Evolutionary conservation across 176 grass and related monocot species (phyloP).

Genomic region (Carex parvula): DNA sequence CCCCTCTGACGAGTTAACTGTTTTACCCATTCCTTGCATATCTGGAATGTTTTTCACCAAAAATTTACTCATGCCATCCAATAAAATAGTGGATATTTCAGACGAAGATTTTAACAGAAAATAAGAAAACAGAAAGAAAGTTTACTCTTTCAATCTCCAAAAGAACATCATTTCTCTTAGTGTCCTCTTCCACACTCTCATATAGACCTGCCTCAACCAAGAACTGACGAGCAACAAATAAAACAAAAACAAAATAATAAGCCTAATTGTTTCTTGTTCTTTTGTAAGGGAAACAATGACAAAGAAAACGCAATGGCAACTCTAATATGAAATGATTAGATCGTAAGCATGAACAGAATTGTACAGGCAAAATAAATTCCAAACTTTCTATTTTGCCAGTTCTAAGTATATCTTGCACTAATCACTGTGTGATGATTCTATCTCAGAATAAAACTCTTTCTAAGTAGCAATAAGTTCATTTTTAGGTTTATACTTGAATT

Average conservation of each 20-base stretch:
- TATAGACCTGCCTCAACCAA: slow-evolving; percentile 61
- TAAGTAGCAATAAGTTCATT: not conserved
- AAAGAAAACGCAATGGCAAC: not conserved
- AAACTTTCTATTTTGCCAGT: not conserved
- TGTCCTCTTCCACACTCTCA: slow-evolving; percentile 53
- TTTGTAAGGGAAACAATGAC: not conserved
- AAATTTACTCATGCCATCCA: not conserved
- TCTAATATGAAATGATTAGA: not conserved
- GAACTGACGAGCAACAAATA: slow-evolving; percentile 38
- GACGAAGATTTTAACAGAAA: not conserved
- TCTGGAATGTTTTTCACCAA: slow-evolving; percentile 37
- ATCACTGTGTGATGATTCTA: not conserved
- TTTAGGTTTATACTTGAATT: not conserved
- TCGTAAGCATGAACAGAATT: not conserved
- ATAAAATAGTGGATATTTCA: not conserved
- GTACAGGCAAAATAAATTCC: not conserved
- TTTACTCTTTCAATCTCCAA: slow-evolving; percentile 65
- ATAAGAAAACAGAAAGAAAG: not conserved
- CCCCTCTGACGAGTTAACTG: slow-evolving; percentile 85
- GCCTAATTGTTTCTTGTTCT: not conserved
- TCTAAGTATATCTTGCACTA: not conserved
- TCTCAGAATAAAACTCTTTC: not conserved
- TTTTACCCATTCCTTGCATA: slow-evolving; percentile 84
- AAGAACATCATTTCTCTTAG: slow-evolving; percentile 62
- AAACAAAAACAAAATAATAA: not conserved